These are phyloP conservation scores for Phialophora chinensis DNA, from an alignment of 2,329 filamentous ascomycete species.

Conservation along the genomic window DNA sequence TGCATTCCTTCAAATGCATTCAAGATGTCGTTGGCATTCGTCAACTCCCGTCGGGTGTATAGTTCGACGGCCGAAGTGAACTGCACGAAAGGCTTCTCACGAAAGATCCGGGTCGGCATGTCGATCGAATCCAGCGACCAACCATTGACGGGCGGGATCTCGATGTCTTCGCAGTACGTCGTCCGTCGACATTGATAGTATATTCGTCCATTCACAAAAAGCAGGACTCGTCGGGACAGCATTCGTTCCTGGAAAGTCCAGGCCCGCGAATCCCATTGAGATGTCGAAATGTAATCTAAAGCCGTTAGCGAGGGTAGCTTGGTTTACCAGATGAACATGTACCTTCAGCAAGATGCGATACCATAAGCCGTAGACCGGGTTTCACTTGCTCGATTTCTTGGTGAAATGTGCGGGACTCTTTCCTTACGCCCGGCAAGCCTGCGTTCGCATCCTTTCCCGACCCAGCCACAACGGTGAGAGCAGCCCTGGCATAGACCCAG, in stretches of 20 bases:
- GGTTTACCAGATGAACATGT: neutral
- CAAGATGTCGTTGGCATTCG: slow-evolving; percentile 37
- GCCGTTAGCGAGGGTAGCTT: slow-evolving; percentile 5
- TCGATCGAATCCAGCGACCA: slow-evolving; percentile 41
- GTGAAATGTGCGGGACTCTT: slow-evolving; percentile 39
- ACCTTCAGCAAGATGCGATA: slow-evolving; percentile 40
- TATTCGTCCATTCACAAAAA: slow-evolving; percentile 45
- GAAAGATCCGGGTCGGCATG: slow-evolving; percentile 40
- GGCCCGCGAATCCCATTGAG: slow-evolving; percentile 46
- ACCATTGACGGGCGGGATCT: slow-evolving; percentile 36
- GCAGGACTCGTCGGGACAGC: slow-evolving; percentile 46
- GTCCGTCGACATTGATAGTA: slow-evolving; percentile 40
- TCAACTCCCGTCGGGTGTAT: slow-evolving; percentile 40
- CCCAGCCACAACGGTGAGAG: slow-evolving; percentile 37
- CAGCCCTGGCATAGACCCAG: slow-evolving; percentile 39
- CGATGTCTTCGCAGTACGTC: slow-evolving; percentile 41
- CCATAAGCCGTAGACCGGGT: slow-evolving; percentile 39
- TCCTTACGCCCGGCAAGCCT: slow-evolving; percentile 39
- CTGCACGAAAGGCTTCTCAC: slow-evolving; percentile 39
- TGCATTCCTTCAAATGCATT: slow-evolving; percentile 39
- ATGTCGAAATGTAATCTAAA: slow-evolving; percentile 41
- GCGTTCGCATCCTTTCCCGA: slow-evolving; percentile 40
- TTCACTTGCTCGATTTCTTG: slow-evolving; percentile 39
- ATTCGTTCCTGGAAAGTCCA: slow-evolving; percentile 52
- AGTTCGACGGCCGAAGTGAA: slow-evolving; percentile 40